Evolutionary conservation across 2,329 filamentous ascomycete species (phyloP), one percentile per base, ranked within the genome.

Genomic region (Coniella lustricola): DNA sequence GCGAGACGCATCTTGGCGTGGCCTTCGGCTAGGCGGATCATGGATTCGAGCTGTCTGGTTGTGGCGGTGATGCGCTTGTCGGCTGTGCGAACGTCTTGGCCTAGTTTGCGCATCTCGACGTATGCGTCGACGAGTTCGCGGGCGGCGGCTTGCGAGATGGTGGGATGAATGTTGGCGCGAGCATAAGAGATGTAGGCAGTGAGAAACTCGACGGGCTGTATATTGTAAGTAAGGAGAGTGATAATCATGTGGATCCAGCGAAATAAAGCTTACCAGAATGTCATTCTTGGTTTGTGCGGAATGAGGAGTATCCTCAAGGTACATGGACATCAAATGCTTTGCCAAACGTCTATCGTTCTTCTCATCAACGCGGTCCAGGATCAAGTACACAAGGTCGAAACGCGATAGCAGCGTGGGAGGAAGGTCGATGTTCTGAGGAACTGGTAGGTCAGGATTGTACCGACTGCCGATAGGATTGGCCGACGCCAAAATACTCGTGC

Each of bases 1-100:
- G 85, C 81, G 4, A 98, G 79, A 3, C 93, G 86, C 94, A 98
- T 98, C 68, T 96, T 96, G 43, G 93, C 94, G 67, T 98, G 94
- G 0, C 90, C 93, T 72, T 98, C 93, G 1, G 90, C 73, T 3
- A 98, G 84, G 53, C 93, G 91, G 63, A 98, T 97, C 94, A 98
- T 98, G 39, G 86, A 93, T 70, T 98, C 94, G 5, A 98, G 77
- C 68, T 98, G 93, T 63, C 93, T 82, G 0, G 94, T 98, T 3
- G 93, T 98, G 35, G 93, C 93, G 0, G 93, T 98, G 70, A 98
- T 98, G 57, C 93, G 88, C 67, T 94, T 91, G 67, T 98, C 94
- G 3, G 87, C 81, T 2, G 90, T 79, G 42, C 91, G 88, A 32
- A 91, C 84, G 59, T 90, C 86, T 57, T 90, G 85, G 40, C 93